Evolutionary conservation across 441 rosid species (phyloP).

Genomic region (Raphanus hybrid): DNA sequence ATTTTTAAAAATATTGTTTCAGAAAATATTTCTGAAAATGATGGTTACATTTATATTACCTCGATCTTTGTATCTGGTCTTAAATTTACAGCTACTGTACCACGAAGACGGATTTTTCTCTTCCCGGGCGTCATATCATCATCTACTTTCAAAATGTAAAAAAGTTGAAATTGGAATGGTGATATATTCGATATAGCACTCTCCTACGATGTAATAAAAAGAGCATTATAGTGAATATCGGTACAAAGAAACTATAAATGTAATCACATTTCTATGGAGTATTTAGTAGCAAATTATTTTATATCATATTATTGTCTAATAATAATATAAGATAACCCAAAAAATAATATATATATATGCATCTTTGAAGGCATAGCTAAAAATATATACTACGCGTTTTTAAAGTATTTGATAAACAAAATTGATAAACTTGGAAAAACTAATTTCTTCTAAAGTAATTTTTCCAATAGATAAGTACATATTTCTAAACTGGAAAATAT

Average conservation of each 20-base stretch:
- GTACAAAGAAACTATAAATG: not conserved
- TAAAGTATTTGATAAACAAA: not conserved
- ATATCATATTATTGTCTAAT: too few species aligned
- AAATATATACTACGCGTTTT: not conserved
- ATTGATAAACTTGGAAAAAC: not conserved
- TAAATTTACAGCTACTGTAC: slow-evolving; percentile 55
- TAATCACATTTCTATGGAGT: not conserved
- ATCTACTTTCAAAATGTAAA: not conserved
- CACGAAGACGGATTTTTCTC: slow-evolving; percentile 41
- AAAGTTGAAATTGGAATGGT: not conserved
- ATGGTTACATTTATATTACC: slow-evolving; percentile 43
- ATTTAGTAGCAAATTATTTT: too few species aligned
- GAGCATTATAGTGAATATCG: not conserved
- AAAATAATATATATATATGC: not conserved
- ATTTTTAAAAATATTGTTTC: not conserved
- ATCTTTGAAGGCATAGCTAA: not conserved
- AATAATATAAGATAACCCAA: too few species aligned
- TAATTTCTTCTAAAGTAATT: too few species aligned
- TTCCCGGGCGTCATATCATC: not conserved
- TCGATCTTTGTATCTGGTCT: slow-evolving; percentile 65
- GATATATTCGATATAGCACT: not conserved
- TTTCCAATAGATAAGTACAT: not conserved
- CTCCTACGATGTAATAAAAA: not conserved
- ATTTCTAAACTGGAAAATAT: not conserved
- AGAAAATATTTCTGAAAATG: not conserved